Evolutionary conservation across 192 early-diverging fungal genomes (phyloP).

Genomic region (Coemansia sp.): DNA sequence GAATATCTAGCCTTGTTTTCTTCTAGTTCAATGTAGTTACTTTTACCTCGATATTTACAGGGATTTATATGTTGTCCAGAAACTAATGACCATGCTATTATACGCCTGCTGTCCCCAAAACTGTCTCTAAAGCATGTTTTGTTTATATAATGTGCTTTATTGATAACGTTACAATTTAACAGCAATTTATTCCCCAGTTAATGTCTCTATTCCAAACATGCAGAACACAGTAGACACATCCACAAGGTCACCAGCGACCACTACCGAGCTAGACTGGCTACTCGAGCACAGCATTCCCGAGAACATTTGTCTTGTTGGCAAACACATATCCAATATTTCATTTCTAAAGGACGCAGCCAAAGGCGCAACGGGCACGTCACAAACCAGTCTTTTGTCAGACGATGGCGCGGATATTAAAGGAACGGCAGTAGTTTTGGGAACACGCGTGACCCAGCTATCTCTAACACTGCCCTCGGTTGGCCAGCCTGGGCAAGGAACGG

Average conservation of each 20-base stretch:
- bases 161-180: neutral
- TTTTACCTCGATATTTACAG: neutral
- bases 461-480: conserved; percentile 11
- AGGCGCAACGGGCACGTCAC: neutral
- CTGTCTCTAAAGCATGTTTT: neutral
- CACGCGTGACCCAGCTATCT: conserved; percentile 37
- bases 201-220: neutral
- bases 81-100: neutral
- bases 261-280: conserved; percentile 34
- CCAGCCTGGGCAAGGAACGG: conserved; percentile 17
- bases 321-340: conserved; percentile 14
- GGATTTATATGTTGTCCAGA: neutral
- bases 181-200: neutral
- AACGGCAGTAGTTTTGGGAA: conserved; percentile 27
- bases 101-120: neutral
- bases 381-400: conserved; percentile 1
- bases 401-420: conserved; percentile 19
- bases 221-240: neutral
- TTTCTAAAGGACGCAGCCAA: conserved; percentile 10
- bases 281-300: conserved; percentile 40
- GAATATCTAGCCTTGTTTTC: neutral
- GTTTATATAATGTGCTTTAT: neutral
- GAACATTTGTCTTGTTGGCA: conserved; percentile 5
- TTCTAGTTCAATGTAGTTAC: neutral
- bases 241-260: neutral